These are phyloP conservation scores for Aspergillus sp. DNA, from an alignment of 2,329 filamentous ascomycete species.

Conservation along the genomic window DNA sequence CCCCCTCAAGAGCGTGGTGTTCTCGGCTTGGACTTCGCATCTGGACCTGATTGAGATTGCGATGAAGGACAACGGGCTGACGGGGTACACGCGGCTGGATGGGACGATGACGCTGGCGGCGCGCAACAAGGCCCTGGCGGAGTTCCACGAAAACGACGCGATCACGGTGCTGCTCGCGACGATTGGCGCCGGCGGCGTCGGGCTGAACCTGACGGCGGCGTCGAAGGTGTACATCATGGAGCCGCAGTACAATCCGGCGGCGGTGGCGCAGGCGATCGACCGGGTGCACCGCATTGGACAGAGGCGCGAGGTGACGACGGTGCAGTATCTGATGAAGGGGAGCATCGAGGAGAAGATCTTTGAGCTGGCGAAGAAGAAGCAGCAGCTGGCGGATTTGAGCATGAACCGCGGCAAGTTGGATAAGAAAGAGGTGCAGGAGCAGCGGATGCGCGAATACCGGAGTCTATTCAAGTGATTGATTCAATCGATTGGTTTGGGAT, in stretches of 20 bases:
- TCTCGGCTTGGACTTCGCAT: constrained; percentile 94
- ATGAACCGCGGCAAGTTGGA: constrained; percentile 66
- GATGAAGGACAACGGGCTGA: constrained; percentile 56
- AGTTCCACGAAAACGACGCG: constrained; percentile 69
- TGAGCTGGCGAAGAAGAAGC: constrained; percentile 86
- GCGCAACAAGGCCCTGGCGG: constrained; percentile 72
- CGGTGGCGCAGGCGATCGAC: constrained; percentile 91
- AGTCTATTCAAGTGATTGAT: constrained; percentile 52
- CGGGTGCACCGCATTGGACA: constrained; percentile 90
- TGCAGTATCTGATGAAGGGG: constrained; percentile 82
- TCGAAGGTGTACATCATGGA: constrained; percentile 96
- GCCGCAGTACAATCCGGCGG: constrained; percentile 93
- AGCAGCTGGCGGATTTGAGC: constrained; percentile 81
- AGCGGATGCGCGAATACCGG: constrained; percentile 62
- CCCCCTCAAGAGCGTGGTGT: constrained; percentile 89
- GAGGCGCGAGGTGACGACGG: constrained; percentile 80
- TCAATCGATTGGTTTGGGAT: constrained; percentile 17
- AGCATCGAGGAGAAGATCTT: constrained; percentile 96
- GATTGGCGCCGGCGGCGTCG: constrained; percentile 87
- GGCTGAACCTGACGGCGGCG: constrained; percentile 83
- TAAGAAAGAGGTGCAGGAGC: constrained; percentile 62
- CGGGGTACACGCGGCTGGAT: constrained; percentile 75
- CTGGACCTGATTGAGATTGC: constrained; percentile 88
- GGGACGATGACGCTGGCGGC: constrained; percentile 78
- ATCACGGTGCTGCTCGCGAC: constrained; percentile 85